These are phyloP conservation scores for Russula olivacea DNA, from an alignment of 768 basidiomycete genomes.

Conservation along the genomic window DNA sequence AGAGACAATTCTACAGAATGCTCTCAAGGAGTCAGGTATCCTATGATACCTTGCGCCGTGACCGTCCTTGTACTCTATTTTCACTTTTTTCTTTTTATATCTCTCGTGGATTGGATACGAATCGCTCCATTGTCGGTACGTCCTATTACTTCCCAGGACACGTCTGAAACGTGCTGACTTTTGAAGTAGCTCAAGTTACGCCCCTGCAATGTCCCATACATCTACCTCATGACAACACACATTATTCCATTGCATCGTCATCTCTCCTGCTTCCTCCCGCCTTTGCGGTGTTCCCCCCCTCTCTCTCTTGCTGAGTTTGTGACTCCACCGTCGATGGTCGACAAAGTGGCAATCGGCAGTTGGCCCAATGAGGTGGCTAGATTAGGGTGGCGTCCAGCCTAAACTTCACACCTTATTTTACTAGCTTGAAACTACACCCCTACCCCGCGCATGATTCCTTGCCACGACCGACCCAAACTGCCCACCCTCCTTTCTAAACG, in stretches of 20 bases:
- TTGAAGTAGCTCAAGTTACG: conserved; percentile 17
- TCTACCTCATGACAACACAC: conserved; percentile 21
- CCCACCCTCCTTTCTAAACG: not conserved
- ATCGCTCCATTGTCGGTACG: conserved; percentile 17
- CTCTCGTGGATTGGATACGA: conserved; percentile 22
- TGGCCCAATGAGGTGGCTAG: not conserved
- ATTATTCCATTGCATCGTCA: conserved; percentile 21
- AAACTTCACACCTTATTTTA: not conserved
- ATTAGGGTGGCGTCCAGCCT: not conserved
- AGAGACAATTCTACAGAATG: conserved; percentile 90
- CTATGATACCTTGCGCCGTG: conserved; percentile 38
- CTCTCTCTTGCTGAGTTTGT: not conserved
- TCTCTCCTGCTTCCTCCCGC: not conserved
- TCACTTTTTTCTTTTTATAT: conserved; percentile 4
- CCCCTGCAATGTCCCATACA: conserved; percentile 20
- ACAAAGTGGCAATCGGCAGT: not conserved
- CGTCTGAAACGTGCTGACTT: not conserved
- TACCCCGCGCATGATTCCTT: not conserved
- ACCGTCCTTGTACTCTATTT: conserved; percentile 20
- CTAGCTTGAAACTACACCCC: not conserved
- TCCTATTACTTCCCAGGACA: not conserved
- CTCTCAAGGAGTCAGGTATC: conserved; percentile 79
- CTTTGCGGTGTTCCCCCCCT: not conserved
- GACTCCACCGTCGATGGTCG: not conserved
- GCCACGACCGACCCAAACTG: not conserved